A percentile compares a stretch with the other conserved stretches of the same genome.
Evolutionary conservation across 140 eudicot genomes (phyloP).

Genomic region (Erigeron philadelphicus): DNA sequence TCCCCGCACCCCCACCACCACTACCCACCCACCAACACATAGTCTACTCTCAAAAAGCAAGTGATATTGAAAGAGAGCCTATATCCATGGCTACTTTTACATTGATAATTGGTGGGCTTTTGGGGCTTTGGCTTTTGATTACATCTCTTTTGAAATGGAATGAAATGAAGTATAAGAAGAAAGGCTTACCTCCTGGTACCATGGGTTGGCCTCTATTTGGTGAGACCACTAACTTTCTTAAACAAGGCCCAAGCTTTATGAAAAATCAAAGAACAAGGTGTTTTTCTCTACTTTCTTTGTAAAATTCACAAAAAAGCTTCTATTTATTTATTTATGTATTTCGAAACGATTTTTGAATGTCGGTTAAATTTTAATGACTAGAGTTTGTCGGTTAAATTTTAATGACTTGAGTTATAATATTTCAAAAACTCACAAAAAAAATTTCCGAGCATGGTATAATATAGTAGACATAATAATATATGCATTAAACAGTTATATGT

Average conservation of each 20-base stretch:
- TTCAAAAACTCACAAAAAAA: background rate
- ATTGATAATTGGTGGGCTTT: constrained; percentile 37
- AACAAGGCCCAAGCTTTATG: constrained; percentile 85
- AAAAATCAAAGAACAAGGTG: constrained; percentile 92
- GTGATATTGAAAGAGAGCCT: constrained; percentile 24
- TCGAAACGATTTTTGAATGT: too few relatives aligned
- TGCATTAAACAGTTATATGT: too few relatives aligned
- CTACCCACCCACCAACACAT: background rate
- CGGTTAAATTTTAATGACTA: too few relatives aligned
- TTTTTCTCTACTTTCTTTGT: constrained; percentile 23
- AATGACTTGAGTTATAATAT: too few relatives aligned
- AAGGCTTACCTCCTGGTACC: constrained; percentile 89
- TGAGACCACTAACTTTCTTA: constrained; percentile 87
- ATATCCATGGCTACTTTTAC: constrained; percentile 53
- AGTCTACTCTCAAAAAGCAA: background rate
- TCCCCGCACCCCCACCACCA: too few relatives aligned
- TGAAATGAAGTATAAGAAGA: constrained; percentile 62
- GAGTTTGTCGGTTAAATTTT: too few relatives aligned
- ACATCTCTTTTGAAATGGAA: constrained; percentile 71
- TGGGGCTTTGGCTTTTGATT: constrained; percentile 49
- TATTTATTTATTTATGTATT: too few relatives aligned
- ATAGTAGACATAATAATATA: too few relatives aligned
- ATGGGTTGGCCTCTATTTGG: constrained; percentile 99
- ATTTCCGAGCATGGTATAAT: too few relatives aligned
- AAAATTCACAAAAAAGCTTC: constrained; percentile 5